phyloP scores from a whole-genome alignment of 2,329 filamentous ascomycete genomes.

The Diaporthe eres region DNA sequence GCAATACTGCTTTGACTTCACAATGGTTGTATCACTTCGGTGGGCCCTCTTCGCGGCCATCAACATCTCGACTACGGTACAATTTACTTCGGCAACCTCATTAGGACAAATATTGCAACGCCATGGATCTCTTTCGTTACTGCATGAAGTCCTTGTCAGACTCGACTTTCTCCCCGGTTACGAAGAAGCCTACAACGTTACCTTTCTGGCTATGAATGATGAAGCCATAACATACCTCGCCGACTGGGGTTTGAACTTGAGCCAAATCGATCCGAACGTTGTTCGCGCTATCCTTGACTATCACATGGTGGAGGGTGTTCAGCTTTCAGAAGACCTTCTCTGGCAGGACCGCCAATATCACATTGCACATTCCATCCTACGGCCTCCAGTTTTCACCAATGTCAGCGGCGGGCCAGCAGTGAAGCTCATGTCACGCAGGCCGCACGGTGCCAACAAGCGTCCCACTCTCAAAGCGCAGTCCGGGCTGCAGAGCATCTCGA shows the following conservation, averaged over 20 bases:
- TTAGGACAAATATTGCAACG: background rate
- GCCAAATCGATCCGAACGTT: background rate
- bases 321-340: constrained; percentile 5
- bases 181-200: background rate
- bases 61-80: background rate
- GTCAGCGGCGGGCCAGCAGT: background rate
- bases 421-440: background rate
- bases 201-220: constrained; percentile 3
- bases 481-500: background rate
- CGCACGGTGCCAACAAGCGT: too few species aligned
- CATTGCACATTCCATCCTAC: constrained; percentile 6
- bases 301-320: background rate
- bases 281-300: background rate
- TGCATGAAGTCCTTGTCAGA: background rate
- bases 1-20: background rate
- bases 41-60: background rate
- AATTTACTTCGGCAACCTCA: background rate
- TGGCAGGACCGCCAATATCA: background rate
- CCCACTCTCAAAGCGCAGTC: background rate
- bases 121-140: constrained; percentile 3
- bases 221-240: constrained; percentile 3
- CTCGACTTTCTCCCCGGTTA: background rate
- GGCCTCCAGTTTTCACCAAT: constrained; percentile 4
- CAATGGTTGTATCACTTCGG: background rate
- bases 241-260: constrained; percentile 16